These are phyloP conservation scores for Penicillium malachiteum DNA, from an alignment of 495 filamentous ascomycete genomes.

Conservation along the genomic window DNA sequence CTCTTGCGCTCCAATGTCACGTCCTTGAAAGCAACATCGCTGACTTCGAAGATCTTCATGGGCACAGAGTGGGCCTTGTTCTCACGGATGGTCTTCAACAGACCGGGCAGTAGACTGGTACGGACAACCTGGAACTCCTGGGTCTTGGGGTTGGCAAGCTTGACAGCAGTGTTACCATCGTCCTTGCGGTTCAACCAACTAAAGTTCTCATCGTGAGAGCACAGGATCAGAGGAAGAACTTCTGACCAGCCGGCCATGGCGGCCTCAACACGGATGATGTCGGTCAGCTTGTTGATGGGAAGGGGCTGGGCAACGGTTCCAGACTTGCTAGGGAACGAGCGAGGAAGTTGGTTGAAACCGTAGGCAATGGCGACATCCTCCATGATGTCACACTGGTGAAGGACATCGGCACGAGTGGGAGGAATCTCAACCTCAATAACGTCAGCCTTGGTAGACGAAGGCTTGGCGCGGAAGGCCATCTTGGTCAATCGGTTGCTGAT, in stretches of 20 bases:
- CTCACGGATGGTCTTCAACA: constrained; percentile 93
- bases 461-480: constrained; percentile 80
- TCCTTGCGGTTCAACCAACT: constrained; percentile 90
- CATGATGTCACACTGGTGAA: constrained; percentile 98
- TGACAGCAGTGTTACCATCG: constrained; percentile 80
- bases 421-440: constrained; percentile 79
- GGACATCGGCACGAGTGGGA: constrained; percentile 86
- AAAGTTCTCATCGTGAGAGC: constrained; percentile 98
- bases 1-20: constrained; percentile 71
- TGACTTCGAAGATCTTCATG: constrained; percentile 90
- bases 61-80: constrained; percentile 89
- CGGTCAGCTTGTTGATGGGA: constrained; percentile 87
- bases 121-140: constrained; percentile 95
- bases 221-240: constrained; percentile 94
- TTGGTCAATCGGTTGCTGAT: constrained; percentile 75
- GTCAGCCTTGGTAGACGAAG: constrained; percentile 61
- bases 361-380: constrained; percentile 95
- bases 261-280: constrained; percentile 86
- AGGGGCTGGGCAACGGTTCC: constrained; percentile 85
- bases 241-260: constrained; percentile 96
- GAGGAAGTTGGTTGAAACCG: constrained; percentile 91
- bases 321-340: constrained; percentile 75
- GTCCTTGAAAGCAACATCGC: constrained; percentile 91
- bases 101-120: constrained; percentile 81
- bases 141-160: constrained; percentile 93